phyloP scores from a whole-genome alignment of 331 rosid species.

The Arachis monticola region DNA sequence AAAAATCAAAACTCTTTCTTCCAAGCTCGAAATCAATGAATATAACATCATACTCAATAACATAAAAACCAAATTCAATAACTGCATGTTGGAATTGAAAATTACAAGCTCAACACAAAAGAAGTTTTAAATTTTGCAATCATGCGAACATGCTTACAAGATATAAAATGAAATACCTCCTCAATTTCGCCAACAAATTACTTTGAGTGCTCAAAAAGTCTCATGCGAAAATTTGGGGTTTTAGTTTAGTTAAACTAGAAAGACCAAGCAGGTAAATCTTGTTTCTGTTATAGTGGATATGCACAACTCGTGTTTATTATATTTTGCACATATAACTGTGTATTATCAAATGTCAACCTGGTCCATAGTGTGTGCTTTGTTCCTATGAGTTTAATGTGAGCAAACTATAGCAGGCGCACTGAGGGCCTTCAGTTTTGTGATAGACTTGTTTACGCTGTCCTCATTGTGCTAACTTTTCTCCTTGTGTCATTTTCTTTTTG shows the following conservation, averaged over 20 bases:
- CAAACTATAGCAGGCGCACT: constrained; percentile 17
- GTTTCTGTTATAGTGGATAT: constrained; percentile 15
- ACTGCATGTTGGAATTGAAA: background rate
- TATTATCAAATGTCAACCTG: constrained; percentile 1
- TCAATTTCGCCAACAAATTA: background rate
- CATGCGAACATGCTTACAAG: background rate
- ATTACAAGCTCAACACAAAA: background rate
- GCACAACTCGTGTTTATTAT: constrained; percentile 5
- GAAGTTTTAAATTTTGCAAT: background rate
- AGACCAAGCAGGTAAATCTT: constrained; percentile 21
- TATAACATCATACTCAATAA: no score
- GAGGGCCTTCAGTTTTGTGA: constrained; percentile 12
- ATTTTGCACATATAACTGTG: constrained; percentile 1
- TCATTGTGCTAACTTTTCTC: background rate
- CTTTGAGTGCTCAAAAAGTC: background rate
- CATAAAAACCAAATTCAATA: background rate
- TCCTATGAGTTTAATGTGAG: background rate
- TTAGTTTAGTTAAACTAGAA: constrained; percentile 14
- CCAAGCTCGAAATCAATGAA: background rate
- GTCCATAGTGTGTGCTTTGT: constrained; percentile 25
- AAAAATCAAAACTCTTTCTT: no score
- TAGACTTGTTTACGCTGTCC: background rate
- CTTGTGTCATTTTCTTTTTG: background rate
- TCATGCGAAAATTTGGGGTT: constrained; percentile 6
- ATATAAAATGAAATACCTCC: background rate